A percentile compares a stretch with the other conserved stretches of the same genome.
Conservation (phyloP, 2,329 filamentous ascomycete genomes). For the Teratosphaeria pseudoeucalypti region DNA sequence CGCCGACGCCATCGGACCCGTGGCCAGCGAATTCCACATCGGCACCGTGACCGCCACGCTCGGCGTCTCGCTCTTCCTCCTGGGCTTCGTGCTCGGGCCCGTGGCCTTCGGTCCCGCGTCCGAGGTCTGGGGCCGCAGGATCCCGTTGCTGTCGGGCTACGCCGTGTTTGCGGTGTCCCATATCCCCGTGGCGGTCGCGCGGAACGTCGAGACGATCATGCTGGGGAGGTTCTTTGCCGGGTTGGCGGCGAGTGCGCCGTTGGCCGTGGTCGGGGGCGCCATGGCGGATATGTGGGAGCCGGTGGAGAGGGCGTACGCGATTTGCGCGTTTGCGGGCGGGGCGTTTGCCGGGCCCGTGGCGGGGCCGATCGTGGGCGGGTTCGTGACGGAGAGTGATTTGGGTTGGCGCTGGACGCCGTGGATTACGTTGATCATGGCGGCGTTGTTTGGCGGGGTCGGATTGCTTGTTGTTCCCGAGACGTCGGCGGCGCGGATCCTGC, state of each 20-base stretch:
- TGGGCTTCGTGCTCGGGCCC: conserved; percentile 15
- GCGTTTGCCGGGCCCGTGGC: conserved; percentile 17
- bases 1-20: conserved; percentile 10
- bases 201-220: conserved; percentile 46
- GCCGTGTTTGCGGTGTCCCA: conserved; percentile 44
- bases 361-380: conserved; percentile 22
- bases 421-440: conserved; percentile 30
- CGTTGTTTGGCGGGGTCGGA: conserved; percentile 33
- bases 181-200: conserved; percentile 45
- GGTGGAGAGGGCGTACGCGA: conserved; percentile 16
- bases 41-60: conserved; percentile 14
- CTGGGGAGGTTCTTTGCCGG: conserved; percentile 45
- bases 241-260: conserved; percentile 34
- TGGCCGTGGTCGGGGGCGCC: conserved; percentile 37
- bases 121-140: conserved; percentile 45
- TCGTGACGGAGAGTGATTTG: conserved; percentile 10
- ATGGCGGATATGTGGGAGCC: conserved; percentile 17
- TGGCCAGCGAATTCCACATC: conserved; percentile 13
- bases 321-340: conserved; percentile 14
- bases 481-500: conserved; percentile 39
- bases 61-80: conserved; percentile 16
- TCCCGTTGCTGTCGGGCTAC: conserved; percentile 42
- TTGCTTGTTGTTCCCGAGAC: conserved; percentile 42
- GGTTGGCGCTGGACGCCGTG: conserved; percentile 23
- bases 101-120: conserved; percentile 42